Percentiles rank a stretch among this genome's conserved stretches.
These are phyloP conservation scores for Venturia effusa DNA, from an alignment of 2,329 filamentous ascomycete species.

Conservation along the genomic window DNA sequence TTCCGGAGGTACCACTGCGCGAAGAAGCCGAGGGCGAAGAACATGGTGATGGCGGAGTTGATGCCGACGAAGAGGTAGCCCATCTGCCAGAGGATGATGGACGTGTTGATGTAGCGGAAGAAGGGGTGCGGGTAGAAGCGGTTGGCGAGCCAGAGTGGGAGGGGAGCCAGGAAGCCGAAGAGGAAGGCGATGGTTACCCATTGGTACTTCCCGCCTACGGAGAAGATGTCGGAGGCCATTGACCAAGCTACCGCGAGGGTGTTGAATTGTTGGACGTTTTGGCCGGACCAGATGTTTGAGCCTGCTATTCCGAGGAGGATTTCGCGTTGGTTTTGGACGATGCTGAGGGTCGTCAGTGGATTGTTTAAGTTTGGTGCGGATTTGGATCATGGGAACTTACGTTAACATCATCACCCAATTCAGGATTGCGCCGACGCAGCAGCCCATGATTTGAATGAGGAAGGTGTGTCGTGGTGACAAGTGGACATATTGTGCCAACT, in stretches of 20 bases:
- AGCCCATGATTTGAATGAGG: conserved; percentile 29
- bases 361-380: background rate
- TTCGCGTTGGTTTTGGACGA: conserved; percentile 30
- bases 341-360: conserved; percentile 22
- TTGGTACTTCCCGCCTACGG: conserved; percentile 26
- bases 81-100: conserved; percentile 33
- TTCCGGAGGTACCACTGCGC: conserved; percentile 27
- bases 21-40: conserved; percentile 25
- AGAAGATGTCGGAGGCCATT: conserved; percentile 28
- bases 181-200: conserved; percentile 28
- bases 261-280: conserved; percentile 34
- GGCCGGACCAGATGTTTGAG: conserved; percentile 35
- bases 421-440: conserved; percentile 26
- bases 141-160: conserved; percentile 20
- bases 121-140: conserved; percentile 19
- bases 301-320: conserved; percentile 30
- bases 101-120: conserved; percentile 29
- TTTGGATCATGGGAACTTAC: conserved; percentile 13
- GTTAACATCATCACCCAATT: conserved; percentile 36
- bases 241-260: conserved; percentile 25
- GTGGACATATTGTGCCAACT: conserved; percentile 29
- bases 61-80: conserved; percentile 34
- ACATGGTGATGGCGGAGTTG: conserved; percentile 26
- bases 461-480: conserved; percentile 33
- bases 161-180: conserved; percentile 29